Evolutionary conservation across 164 flowering plant species (phyloP), one percentile per base, ranked within the genome.

Genomic region (Nymphaea thermarum): DNA sequence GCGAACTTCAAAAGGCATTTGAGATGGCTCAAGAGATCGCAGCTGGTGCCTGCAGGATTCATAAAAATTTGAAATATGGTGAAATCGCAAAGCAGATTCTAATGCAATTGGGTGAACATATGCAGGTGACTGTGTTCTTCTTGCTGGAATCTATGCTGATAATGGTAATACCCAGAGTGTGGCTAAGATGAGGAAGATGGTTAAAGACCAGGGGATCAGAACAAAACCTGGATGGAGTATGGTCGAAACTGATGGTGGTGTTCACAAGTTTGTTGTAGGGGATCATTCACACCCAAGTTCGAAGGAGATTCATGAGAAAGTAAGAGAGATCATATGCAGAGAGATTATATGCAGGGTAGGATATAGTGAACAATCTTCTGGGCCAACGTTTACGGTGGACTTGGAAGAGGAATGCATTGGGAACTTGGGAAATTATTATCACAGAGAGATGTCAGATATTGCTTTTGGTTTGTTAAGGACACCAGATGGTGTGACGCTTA

Each of bases 111-210:
- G 62, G 73, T 25, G 76, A 73, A 43, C 60, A 69, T 18, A 60
- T 67, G 88, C 86, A 4, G 86, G 88, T 65, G 88, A 85, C 68
- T 82, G 74, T 70, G 67, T 83, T 7, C 81, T 85, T n/a, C 81
- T 85, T 8, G 83, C 84, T 65, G 68, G 82, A 18, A 79, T 83
- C 65, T 85, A 81, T 63, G 73, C 79, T 25, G 77, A 62, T 60
- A 73, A 63, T 2, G 73, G 77, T 41, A 68, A 85, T 61, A 43
- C 51, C 15, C 65, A 68, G 16, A 84, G 86, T 43, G 80, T 77
- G 61, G 76, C 82, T 17, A 78, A 77, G 67, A 81, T 81, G 82
- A 79, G 85, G 70, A 82, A 79, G 66, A 60, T 79, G 69, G 79
- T 84, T 45, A 79, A 72, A 70, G 65, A 65, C 65, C 72, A 71